Conservation (phyloP, 2,329 filamentous ascomycete species). For the Penicillium sp. region DNA sequence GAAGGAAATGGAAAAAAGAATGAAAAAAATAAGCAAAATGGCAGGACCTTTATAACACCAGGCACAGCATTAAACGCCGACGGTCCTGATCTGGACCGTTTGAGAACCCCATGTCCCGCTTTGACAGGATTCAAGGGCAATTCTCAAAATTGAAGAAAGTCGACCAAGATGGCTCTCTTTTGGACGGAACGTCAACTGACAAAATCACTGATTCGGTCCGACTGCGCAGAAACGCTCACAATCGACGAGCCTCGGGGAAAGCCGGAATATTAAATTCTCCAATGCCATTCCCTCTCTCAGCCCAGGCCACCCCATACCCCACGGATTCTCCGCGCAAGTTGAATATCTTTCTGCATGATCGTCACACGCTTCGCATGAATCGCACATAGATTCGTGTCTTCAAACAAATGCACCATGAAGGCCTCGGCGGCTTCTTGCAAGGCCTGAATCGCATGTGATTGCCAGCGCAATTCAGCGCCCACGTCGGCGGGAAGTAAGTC, state of each 20-base stretch:
- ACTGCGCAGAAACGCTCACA: not conserved
- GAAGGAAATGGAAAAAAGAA: too few relatives aligned
- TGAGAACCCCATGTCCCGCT: too few relatives aligned
- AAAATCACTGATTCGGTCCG: too few relatives aligned
- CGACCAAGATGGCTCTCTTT: too few relatives aligned
- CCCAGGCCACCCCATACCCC: constrained; percentile 69
- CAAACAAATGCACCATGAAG: constrained; percentile 92
- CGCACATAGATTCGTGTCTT: constrained; percentile 91
- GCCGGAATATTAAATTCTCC: not conserved
- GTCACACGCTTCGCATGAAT: constrained; percentile 96
- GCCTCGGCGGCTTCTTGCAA: constrained; percentile 95
- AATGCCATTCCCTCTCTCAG: constrained; percentile 27
- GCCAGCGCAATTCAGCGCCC: constrained; percentile 77
- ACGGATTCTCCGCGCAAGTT: constrained; percentile 75
- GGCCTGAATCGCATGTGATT: constrained; percentile 88
- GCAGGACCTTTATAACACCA: too few relatives aligned
- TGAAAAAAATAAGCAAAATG: not conserved
- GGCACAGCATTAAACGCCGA: too few relatives aligned
- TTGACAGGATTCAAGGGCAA: too few relatives aligned
- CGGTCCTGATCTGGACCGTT: too few relatives aligned
- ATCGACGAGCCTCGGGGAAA: not conserved
- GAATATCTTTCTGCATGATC: constrained; percentile 97
- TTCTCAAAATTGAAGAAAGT: too few relatives aligned
- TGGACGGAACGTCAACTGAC: too few relatives aligned
- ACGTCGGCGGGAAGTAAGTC: constrained; percentile 51